Evolutionary conservation across 331 rosid species (phyloP).

Genomic region (Acacia concinna): DNA sequence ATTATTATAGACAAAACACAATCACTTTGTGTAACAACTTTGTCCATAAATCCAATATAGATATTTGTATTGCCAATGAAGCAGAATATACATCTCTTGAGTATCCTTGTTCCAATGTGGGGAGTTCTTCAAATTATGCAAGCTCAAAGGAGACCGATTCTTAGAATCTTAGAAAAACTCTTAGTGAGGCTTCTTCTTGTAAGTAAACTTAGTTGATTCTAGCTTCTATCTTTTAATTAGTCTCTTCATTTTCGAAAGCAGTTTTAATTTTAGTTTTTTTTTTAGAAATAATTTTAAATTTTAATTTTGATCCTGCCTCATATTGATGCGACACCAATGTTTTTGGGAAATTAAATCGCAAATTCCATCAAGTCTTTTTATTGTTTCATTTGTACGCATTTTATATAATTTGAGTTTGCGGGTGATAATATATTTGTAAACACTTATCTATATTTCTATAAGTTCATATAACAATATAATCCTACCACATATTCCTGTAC

Average conservation of each 20-base stretch:
- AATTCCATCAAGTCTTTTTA: not conserved
- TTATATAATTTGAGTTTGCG: not conserved
- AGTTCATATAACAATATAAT: not conserved
- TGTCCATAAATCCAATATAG: too few relatives aligned
- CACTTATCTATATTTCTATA: not conserved
- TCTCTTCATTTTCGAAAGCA: too few relatives aligned
- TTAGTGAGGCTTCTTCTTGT: not conserved
- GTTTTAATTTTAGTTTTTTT: too few relatives aligned
- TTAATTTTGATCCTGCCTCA: too few relatives aligned
- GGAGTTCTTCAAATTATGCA: not conserved
- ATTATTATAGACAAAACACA: not conserved
- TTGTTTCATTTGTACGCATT: too few relatives aligned
- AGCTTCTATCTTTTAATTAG: too few relatives aligned
- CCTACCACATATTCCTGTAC: too few relatives aligned
- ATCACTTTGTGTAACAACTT: not conserved
- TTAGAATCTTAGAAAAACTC: not conserved
- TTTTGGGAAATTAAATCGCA: not conserved
- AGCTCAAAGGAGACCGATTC: not conserved
- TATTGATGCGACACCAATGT: too few relatives aligned
- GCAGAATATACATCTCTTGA: not conserved
- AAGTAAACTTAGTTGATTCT: not conserved
- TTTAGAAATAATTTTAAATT: too few relatives aligned
- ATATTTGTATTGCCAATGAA: not conserved
- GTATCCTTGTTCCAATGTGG: not conserved
- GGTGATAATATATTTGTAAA: not conserved